These are phyloP conservation scores for Aspergillus melleus DNA, from an alignment of 2,329 filamentous ascomycete species.

Conservation along the genomic window DNA sequence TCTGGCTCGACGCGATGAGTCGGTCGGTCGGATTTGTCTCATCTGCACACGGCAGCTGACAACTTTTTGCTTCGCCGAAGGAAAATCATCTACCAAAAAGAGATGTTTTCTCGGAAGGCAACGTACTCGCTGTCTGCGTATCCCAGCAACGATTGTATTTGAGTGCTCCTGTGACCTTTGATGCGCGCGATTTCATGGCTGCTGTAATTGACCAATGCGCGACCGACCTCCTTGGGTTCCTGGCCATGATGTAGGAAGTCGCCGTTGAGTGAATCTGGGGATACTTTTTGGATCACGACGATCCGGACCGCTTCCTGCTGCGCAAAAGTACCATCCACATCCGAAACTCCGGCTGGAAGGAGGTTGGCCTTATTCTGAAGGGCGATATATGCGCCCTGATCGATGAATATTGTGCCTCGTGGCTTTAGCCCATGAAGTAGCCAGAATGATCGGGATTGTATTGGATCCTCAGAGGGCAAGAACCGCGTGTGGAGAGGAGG, in stretches of 20 bases:
- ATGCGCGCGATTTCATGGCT: slow-evolving; percentile 79
- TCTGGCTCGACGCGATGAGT: not conserved
- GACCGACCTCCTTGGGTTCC: slow-evolving; percentile 71
- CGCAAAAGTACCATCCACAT: slow-evolving; percentile 82
- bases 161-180: slow-evolving; percentile 76
- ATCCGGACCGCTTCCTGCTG: slow-evolving; percentile 91
- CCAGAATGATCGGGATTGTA: slow-evolving; percentile 96
- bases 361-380: slow-evolving; percentile 81
- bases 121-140: slow-evolving; percentile 97
- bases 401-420: slow-evolving; percentile 89
- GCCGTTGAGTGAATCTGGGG: slow-evolving; percentile 41
- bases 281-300: slow-evolving; percentile 69
- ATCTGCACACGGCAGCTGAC: not conserved
- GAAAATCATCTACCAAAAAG: slow-evolving; percentile 54
- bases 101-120: slow-evolving; percentile 82
- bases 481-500: slow-evolving; percentile 86
- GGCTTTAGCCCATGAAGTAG: slow-evolving; percentile 87
- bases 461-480: slow-evolving; percentile 77
- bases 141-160: slow-evolving; percentile 77
- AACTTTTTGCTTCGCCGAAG: slow-evolving; percentile 1
- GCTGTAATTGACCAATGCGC: slow-evolving; percentile 92
- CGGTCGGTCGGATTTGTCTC: not conserved
- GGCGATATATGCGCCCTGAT: slow-evolving; percentile 81
- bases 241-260: slow-evolving; percentile 40
- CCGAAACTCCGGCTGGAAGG: slow-evolving; percentile 85